phyloP scores from a whole-genome alignment of 192 early-diverging fungal genomes.

The Dissophora globulifera region DNA sequence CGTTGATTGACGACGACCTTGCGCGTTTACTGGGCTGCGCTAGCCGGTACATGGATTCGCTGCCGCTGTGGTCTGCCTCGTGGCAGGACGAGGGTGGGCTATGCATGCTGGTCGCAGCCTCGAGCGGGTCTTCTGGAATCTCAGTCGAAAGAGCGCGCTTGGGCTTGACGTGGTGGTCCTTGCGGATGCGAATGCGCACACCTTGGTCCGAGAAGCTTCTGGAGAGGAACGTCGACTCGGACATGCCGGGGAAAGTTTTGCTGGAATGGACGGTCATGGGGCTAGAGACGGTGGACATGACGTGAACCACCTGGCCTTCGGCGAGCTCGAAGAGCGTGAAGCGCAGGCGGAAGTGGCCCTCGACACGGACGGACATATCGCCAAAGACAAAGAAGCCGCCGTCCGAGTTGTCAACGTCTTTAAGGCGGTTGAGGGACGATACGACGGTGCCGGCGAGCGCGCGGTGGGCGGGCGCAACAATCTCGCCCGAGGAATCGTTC shows the following conservation, averaged over 20 bases:
- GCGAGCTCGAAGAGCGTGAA: constrained; percentile 92
- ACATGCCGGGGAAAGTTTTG: constrained; percentile 92
- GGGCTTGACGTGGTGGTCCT: constrained; percentile 72
- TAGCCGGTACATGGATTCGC: not conserved
- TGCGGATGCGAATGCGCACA: constrained; percentile 91
- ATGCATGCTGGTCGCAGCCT: constrained; percentile 11
- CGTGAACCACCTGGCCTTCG: constrained; percentile 57
- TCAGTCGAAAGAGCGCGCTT: constrained; percentile 10
- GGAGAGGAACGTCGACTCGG: constrained; percentile 88
- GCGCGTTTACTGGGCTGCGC: not conserved
- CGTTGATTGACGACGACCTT: constrained; percentile 5
- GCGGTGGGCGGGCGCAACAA: constrained; percentile 73
- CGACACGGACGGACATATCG: constrained; percentile 86
- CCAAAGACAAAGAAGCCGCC: constrained; percentile 97
- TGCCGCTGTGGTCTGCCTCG: constrained; percentile 34
- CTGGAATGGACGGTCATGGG: constrained; percentile 84
- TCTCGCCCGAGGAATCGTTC: constrained; percentile 73
- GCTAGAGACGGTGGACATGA: constrained; percentile 78
- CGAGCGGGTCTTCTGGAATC: not conserved
- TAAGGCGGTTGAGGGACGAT: constrained; percentile 86
- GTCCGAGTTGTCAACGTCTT: constrained; percentile 84
- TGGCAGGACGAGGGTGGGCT: constrained; percentile 38
- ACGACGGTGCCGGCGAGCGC: constrained; percentile 90
- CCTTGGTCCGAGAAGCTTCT: constrained; percentile 95
- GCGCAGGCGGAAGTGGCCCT: constrained; percentile 82